A percentile compares a stretch with the other conserved stretches of the same genome.
Conservation (phyloP, 768 basidiomycete genomes). For the Glaciozyma antarctica region DNA sequence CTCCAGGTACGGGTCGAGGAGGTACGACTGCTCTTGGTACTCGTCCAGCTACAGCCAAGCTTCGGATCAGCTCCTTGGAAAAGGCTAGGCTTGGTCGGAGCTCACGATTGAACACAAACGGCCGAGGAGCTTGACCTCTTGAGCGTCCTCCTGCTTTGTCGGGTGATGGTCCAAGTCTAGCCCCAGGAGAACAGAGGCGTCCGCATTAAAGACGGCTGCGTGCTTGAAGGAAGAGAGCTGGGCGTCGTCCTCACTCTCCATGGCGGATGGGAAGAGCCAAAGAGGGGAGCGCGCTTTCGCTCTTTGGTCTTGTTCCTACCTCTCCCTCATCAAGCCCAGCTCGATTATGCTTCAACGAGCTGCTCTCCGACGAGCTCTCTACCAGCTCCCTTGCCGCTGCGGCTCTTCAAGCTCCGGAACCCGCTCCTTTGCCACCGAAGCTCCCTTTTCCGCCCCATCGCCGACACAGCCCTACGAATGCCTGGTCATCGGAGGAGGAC, state of each 20-base stretch:
- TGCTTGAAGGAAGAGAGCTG: no score
- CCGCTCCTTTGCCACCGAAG: conserved; percentile 5
- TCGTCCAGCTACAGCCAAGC: conserved; percentile 54
- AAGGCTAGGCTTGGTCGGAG: background rate
- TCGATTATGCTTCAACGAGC: background rate
- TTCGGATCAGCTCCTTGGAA: background rate
- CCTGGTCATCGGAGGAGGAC: conserved; percentile 77
- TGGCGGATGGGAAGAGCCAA: no score
- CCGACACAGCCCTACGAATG: conserved; percentile 13
- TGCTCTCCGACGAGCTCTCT: conserved; percentile 8
- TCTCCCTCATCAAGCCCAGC: no score
- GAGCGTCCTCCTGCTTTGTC: no score
- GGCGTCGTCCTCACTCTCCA: no score
- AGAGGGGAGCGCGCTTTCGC: no score
- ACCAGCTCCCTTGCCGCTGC: conserved; percentile 10
- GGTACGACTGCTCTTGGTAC: conserved; percentile 87
- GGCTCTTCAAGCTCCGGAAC: conserved; percentile 12
- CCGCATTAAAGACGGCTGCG: no score
- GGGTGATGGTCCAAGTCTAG: no score
- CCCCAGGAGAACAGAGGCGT: no score
- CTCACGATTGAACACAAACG: conserved; percentile 38
- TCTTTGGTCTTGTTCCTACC: no score
- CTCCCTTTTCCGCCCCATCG: background rate
- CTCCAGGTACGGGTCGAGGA: conserved; percentile 83
- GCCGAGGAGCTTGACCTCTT: background rate